These are phyloP conservation scores for Xerocomus potaroensis DNA, from an alignment of 768 basidiomycete genomes.

Conservation along the genomic window DNA sequence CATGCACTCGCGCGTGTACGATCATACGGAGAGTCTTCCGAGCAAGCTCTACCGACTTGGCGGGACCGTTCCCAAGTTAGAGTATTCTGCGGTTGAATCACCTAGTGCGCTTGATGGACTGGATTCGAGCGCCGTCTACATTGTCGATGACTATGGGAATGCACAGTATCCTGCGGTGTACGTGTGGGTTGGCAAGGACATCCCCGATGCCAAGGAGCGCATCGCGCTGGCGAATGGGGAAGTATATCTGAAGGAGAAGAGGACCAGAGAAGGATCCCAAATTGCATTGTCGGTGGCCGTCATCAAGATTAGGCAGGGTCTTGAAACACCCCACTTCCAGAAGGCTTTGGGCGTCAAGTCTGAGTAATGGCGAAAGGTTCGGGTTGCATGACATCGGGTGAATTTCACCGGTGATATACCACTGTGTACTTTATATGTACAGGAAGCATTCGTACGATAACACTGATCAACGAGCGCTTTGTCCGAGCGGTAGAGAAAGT, in stretches of 20 bases:
- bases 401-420: not conserved
- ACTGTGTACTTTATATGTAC: not conserved
- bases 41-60: conserved; percentile 40
- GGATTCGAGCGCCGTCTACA: conserved; percentile 46
- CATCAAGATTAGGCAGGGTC: conserved; percentile 34
- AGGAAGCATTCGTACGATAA: no score
- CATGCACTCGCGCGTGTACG: conserved; percentile 7
- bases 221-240: conserved; percentile 56
- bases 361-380: not conserved
- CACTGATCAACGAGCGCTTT: not conserved
- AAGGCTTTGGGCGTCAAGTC: not conserved
- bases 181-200: conserved; percentile 53
- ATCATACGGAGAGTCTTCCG: conserved; percentile 7
- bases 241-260: conserved; percentile 43
- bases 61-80: conserved; percentile 39
- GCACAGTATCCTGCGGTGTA: conserved; percentile 43
- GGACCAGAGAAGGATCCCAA: conserved; percentile 13
- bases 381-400: not conserved
- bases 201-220: conserved; percentile 43
- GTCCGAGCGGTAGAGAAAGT: not conserved
- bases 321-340: conserved; percentile 47
- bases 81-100: conserved; percentile 32
- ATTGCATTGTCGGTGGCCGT: conserved; percentile 16
- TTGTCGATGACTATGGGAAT: conserved; percentile 42
- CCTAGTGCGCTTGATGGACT: conserved; percentile 33